Conservation (phyloP, 257 asterid species). For the Perilla frutescens region DNA sequence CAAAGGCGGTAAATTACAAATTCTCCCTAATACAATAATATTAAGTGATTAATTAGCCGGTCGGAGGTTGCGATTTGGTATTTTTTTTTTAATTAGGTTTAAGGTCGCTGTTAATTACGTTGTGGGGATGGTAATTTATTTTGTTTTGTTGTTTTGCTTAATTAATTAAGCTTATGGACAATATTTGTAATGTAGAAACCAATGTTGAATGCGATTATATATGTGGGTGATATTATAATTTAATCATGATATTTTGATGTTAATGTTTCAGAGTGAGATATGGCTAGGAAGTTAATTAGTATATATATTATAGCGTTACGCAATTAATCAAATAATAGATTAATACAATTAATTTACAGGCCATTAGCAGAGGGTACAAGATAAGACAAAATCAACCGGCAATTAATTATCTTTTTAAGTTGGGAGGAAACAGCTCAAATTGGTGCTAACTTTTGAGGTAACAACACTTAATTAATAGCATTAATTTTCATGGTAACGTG, state of each 20-base stretch:
- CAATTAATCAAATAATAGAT: no score
- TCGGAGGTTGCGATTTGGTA: slow-evolving; percentile 27
- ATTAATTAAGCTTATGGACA: slow-evolving; percentile 16
- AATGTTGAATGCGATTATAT: slow-evolving; percentile 8
- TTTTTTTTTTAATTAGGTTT: background rate
- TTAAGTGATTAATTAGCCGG: slow-evolving; percentile 35
- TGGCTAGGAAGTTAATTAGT: no score
- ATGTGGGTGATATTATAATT: background rate
- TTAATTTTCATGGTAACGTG: no score
- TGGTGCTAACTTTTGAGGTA: slow-evolving; percentile 29
- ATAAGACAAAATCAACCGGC: slow-evolving; percentile 29
- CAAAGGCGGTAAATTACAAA: no score
- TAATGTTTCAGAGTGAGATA: background rate
- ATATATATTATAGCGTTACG: no score
- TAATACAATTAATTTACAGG: background rate
- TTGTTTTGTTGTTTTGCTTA: slow-evolving; percentile 24
- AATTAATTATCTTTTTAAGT: slow-evolving; percentile 22
- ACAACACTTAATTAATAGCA: slow-evolving; percentile 12
- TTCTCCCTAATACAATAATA: slow-evolving; percentile 2
- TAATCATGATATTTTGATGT: background rate
- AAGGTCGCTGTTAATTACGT: slow-evolving; percentile 26
- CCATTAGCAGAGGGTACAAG: background rate
- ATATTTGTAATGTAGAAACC: slow-evolving; percentile 32
- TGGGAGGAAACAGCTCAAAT: slow-evolving; percentile 19
- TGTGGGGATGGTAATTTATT: background rate